Base-by-base conservation (phyloP, 805 yeast genomes). In the Lipomyces chichibuensis region DNA sequence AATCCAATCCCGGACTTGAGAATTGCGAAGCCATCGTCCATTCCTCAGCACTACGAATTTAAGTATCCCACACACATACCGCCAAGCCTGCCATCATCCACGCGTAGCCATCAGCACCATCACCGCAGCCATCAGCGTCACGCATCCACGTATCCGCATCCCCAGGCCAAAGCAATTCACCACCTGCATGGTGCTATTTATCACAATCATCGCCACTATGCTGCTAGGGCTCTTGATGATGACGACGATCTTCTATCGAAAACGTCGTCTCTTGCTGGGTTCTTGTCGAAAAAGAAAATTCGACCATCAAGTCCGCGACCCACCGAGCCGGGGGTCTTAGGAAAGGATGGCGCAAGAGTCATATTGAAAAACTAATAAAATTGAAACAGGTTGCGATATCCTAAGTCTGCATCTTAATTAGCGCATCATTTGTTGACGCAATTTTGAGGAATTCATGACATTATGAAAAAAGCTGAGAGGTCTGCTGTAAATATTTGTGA, bases 271-370 rank as follows among this genome's bases (percentile, higher is more conserved):
- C 23, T 43, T 17, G 6, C 49, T 23, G 55, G 55, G 3, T 11
- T 52, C 33, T 29, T 52, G 55, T 52, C 55, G n/a, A 62, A 49
- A 57, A 58, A 63, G 23, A 58, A 43, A 32, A 59, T 57, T 2
- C 52, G 66, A 43, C 43, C 35, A 5, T 25, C 39, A 17, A 64
- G 61, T 64, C 61, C 67, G 43, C 60, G 61, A 32, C 62, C 59
- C 17, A 17, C n/a, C 0, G 64, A 49, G 49, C 59, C 58, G 23
- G 67, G 67, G 0, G 64, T 64, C 27, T 32, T 64, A n/a, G 67
- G 67, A 27, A 60, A 56, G 39, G 61, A 57, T 8, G 64, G 67
- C 20, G 67, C 67, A 9, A 37, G 67, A 25, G 43, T 64, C 53
- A 32, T 64, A n/a, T 52, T 64, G 61, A 39, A 37, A n/a, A 46